Conservation (phyloP, 2,329 filamentous ascomycete genomes). For the Blastomyces parvus region DNA sequence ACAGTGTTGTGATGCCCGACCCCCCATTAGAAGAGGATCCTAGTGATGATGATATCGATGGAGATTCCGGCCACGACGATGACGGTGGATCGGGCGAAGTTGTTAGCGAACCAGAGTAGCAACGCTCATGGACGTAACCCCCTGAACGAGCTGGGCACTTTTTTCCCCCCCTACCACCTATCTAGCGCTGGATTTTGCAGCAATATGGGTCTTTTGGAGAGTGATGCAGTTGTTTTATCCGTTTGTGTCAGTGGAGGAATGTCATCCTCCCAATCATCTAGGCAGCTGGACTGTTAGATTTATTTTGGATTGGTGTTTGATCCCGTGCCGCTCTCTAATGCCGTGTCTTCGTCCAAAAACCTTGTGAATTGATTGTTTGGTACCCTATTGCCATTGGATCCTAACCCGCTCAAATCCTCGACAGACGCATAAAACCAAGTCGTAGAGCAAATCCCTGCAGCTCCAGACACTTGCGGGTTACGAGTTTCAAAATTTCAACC, state of each 20-base stretch:
- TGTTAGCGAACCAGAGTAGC: neutral
- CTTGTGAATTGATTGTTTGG: neutral
- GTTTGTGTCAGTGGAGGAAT: neutral
- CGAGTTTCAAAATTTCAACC: neutral
- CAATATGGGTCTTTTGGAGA: neutral
- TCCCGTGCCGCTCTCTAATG: neutral
- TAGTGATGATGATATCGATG: constrained; percentile 25
- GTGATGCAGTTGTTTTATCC: too few relatives aligned
- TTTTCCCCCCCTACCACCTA: neutral
- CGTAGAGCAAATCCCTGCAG: neutral
- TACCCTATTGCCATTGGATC: neutral
- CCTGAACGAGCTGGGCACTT: constrained; percentile 3
- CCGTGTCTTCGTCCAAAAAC: neutral
- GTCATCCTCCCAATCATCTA: neutral
- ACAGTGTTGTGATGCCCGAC: constrained; percentile 65
- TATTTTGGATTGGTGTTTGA: neutral
- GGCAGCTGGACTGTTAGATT: neutral
- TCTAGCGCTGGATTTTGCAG: neutral
- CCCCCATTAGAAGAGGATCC: constrained; percentile 37
- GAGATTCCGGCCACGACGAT: constrained; percentile 15
- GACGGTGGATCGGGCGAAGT: constrained; percentile 2
- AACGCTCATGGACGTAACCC: constrained; percentile 4
- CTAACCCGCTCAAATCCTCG: neutral
- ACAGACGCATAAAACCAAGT: neutral
- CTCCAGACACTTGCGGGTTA: neutral